Evolutionary conservation across 1,139 yeast genomes (phyloP), one percentile per base, ranked within the genome.

Genomic region (Debaryomyces udenii): DNA sequence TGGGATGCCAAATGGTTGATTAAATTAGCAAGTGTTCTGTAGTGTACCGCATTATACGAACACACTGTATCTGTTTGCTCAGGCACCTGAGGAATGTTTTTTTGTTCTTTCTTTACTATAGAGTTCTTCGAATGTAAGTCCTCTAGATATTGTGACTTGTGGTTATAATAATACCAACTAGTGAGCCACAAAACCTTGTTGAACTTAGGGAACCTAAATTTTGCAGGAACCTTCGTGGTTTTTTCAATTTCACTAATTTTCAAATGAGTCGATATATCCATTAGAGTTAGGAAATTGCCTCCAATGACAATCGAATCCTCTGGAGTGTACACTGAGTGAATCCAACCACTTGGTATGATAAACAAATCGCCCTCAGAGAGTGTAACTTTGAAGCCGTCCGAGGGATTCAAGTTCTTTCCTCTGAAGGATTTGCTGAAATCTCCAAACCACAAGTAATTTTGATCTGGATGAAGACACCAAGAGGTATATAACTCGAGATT

Each of bases 341-440:
- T 89, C 95, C 96, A 90, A 0, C 96, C 96, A 39, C 95, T 81
- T 2, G 97, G 96, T 11, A 90, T 84, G 11, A 89, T 70, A 61
- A 90, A 74, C 18, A 89, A 74, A 57, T 90, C 96, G 0, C 96
- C 96, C 1, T 78, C 72, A 0, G 56, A 50, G 17, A 90, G 63
- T 9, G 79, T 77, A n/a, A 86, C 83, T 42, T 81, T 79, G 41
- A 86, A 70, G 3, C 96, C 91, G 17, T 66, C 64, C 5, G 55
- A 45, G 1, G 77, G 68, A 14, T 14, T 50, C 42, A 41, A 44
- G 23, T 44, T 42, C 29, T 56, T 59, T 3, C 71, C 69, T 18
- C 51, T 52, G 9, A 52, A 42, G 3, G 56, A 41, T 37, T 58
- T 62, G 40, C 53, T 38, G 42, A 78, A 64, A 35, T 81, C 83